A percentile compares a stretch with the other conserved stretches of the same genome.
Evolutionary conservation across 306 rosid genomes (phyloP).

Genomic region (Cucurbita moschata): DNA sequence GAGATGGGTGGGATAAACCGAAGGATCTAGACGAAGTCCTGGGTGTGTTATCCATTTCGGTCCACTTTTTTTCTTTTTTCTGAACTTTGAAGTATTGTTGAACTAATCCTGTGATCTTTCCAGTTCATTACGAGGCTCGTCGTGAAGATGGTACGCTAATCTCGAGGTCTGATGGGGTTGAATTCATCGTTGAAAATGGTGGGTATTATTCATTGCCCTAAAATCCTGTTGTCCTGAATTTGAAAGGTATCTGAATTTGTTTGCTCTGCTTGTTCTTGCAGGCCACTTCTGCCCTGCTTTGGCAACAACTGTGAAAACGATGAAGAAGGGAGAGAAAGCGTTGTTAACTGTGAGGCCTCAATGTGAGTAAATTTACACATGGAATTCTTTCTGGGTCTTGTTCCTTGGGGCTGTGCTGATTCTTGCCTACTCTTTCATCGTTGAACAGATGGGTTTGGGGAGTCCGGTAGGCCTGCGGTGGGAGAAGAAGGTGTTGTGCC

Average conservation of each 20-base stretch:
- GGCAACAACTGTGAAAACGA: conserved; percentile 63
- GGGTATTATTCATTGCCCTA: neutral
- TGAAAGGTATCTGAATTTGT: neutral
- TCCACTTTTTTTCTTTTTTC: neutral
- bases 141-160: conserved; percentile 65
- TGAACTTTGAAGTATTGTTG: neutral
- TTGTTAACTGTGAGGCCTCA: conserved; percentile 63
- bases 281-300: conserved; percentile 74
- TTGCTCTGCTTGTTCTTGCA: neutral
- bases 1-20: conserved; percentile 76
- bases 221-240: neutral
- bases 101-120: neutral
- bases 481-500: conserved; percentile 58
- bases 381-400: neutral
- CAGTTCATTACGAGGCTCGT: conserved; percentile 60
- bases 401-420: neutral
- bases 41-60: conserved; percentile 14
- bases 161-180: conserved; percentile 62
- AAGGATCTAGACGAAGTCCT: conserved; percentile 58
- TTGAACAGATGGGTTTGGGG: conserved; percentile 67
- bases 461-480: conserved; percentile 43
- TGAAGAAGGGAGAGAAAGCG: conserved; percentile 80
- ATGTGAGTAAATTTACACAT: conserved; percentile 23
- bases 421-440: neutral
- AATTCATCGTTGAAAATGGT: conserved; percentile 61